Base-by-base conservation (phyloP, 805 yeast species). In the Candida hungchunana region DNA sequence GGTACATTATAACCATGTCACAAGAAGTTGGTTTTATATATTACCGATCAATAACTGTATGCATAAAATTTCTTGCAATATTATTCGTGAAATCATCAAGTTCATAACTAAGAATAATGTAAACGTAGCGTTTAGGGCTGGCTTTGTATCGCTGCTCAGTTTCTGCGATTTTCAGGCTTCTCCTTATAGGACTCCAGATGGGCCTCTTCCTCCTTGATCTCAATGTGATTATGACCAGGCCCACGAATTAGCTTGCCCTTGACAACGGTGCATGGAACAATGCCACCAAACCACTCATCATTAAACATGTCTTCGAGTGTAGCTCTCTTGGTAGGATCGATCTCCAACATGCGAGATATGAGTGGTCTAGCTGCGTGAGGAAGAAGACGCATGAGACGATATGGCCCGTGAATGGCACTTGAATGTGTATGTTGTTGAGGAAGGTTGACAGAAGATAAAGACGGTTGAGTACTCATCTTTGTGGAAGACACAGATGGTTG, bases 351-450 rank as follows among this genome's bases (percentile, higher is more conserved):
- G 40, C 62, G 68, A 17, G 82, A 78, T 20, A 84, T 66, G 9
- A 84, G 65, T 10, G 90, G 93, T 58, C 95, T 71, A 12, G 93
- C 66, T 7, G 90, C 88, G 57, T 84, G 95, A 5, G 95, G 95
- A 24, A 84, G 61, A 33, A 84, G 63, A 60, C 95, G 73, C 80
- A 84, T 75, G 46, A 84, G 63, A 55, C 95, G 67, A 60, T 84
- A 84, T 9, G 93, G 90, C 6, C 95, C 95, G 51, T 82, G 88
- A 17, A 82, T 36, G 1, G 39, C 29, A 12, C 31, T 34, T 5
- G 16, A 13, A 5, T 27, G 39, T 7, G n/a, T n/a, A n/a, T 25
- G 37, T 16, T 35, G 37, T 9, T 7, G 32, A 5, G 18, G 20
- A n/a, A 5, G 24, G 6, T 5, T 17, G 7, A 7, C 12, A 7